Evolutionary conservation across 805 yeast genomes (phyloP), one percentile per base, ranked within the genome.

Genomic region (Wickerhamomyces tratensis): DNA sequence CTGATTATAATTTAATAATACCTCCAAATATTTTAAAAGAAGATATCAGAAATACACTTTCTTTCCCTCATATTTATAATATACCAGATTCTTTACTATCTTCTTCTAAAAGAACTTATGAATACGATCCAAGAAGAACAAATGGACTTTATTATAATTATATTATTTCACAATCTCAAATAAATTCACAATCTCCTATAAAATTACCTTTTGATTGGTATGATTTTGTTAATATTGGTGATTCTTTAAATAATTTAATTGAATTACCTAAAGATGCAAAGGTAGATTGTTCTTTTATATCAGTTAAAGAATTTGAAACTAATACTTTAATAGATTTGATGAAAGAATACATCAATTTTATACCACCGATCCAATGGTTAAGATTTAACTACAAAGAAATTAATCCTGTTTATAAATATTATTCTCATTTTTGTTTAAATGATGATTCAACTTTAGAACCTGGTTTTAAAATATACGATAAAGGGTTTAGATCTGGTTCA

Each of bases 71-170:
- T 20, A 20, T 20, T 27, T 8, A 27, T 53, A 57, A 48, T 27
- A 7, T 8, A 8, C 30, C 30, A 27, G 20, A 20, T 20, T 20
- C 20, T 20, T 20, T 20, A 20, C 4, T 20, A 20, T 20, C 20
- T 20, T 20, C 20, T 20, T 20, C 20, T 20, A 20, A 20, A 20
- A 27, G 2, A 10, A 69, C 72, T 52, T 79, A 66, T 47, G 58
- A 59, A 25, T 71, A 64, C 47, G 86, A 80, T 46, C 85, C 85
- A 14, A 57, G 84, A 37, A 62, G 78, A 45, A 71, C 83, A 0
- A 62, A 73, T 49, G 57, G 79, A 0, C 71, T 69, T 1, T 72
- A 72, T 54, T 47, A 77, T 33, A 61, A 69, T 45, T 62, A 71
- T 44, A 44, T 31, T 31, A 20, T 14, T 9, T 20, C 27, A 20